phyloP scores from a whole-genome alignment of 2,329 filamentous ascomycete genomes.

The Sporothrix brasiliensis region DNA sequence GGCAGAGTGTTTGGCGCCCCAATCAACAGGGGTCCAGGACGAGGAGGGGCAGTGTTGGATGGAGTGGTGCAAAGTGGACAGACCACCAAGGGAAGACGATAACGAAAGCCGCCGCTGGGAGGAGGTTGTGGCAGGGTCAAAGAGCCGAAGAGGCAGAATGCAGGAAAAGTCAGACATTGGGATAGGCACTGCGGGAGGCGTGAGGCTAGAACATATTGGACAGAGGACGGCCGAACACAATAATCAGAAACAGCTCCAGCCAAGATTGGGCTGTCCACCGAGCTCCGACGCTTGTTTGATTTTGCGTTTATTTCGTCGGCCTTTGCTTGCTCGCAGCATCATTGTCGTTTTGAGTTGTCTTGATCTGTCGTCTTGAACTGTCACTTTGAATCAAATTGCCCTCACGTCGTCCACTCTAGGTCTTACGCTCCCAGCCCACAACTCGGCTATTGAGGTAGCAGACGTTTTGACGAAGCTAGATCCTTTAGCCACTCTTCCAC shows the following conservation, averaged over 20 bases:
- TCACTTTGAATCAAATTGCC: too few species aligned
- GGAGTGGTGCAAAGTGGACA: not conserved
- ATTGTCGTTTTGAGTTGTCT: not conserved
- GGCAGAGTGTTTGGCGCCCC: not conserved
- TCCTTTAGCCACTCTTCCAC: not conserved
- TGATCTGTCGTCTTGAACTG: not conserved
- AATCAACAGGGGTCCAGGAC: not conserved
- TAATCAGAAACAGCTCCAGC: not conserved
- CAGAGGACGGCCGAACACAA: not conserved
- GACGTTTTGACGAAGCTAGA: not conserved
- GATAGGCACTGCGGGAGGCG: not conserved
- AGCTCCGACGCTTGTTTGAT: not conserved
- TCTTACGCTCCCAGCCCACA: not conserved
- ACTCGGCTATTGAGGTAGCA: constrained; percentile 3
- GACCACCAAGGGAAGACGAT: not conserved
- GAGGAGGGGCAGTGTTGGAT: constrained; percentile 7
- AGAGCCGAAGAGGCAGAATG: not conserved
- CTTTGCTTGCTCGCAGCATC: too few species aligned
- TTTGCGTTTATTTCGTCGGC: not conserved
- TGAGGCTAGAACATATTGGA: not conserved
- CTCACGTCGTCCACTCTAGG: too few species aligned
- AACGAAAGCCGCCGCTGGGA: not conserved
- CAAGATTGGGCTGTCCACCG: not conserved
- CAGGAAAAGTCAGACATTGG: not conserved
- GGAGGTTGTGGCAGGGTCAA: not conserved